A percentile compares a stretch with the other conserved stretches of the same genome.
Conservation (phyloP, 2,329 filamentous ascomycete species). For the Xylariaceae sp. region DNA sequence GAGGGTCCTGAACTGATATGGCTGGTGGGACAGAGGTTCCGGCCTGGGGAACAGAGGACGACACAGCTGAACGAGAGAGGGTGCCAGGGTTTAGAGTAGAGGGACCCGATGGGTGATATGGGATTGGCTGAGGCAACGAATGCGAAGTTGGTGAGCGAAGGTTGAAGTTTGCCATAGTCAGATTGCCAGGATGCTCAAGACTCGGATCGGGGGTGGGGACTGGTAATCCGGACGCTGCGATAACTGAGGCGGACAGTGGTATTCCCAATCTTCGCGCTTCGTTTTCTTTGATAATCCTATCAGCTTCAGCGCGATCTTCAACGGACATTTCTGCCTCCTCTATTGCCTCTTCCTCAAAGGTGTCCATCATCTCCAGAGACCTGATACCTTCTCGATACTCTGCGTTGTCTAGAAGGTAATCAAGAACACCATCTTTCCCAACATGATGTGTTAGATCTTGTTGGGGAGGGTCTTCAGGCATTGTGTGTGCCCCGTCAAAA, state of each 20-base stretch:
- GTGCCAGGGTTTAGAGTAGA: too few species aligned
- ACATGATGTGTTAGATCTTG: slow-evolving; percentile 47
- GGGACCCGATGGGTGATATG: too few species aligned
- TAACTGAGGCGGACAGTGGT: background rate
- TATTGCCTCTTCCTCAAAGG: slow-evolving; percentile 66
- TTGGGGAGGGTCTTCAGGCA: slow-evolving; percentile 49
- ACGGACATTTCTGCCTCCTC: slow-evolving; percentile 52
- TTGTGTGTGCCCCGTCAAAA: slow-evolving; percentile 54
- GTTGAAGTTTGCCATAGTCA: too few species aligned
- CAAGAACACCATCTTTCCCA: slow-evolving; percentile 62
- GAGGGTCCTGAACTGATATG: background rate
- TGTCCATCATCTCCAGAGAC: slow-evolving; percentile 64
- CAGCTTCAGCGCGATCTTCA: slow-evolving; percentile 57
- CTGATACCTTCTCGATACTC: slow-evolving; percentile 40
- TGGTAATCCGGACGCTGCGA: background rate
- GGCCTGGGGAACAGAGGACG: too few species aligned
- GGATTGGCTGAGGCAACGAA: too few species aligned
- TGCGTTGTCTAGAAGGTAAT: slow-evolving; percentile 37
- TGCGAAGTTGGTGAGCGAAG: too few species aligned
- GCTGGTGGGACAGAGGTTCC: background rate
- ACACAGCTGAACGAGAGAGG: too few species aligned
- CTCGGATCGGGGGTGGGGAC: background rate
- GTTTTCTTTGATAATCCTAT: slow-evolving; percentile 32
- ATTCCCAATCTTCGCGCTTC: slow-evolving; percentile 19
- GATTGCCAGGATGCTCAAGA: too few species aligned